These are phyloP conservation scores for Tricholoma matsutake DNA, from an alignment of 768 basidiomycete genomes.

Conservation along the genomic window DNA sequence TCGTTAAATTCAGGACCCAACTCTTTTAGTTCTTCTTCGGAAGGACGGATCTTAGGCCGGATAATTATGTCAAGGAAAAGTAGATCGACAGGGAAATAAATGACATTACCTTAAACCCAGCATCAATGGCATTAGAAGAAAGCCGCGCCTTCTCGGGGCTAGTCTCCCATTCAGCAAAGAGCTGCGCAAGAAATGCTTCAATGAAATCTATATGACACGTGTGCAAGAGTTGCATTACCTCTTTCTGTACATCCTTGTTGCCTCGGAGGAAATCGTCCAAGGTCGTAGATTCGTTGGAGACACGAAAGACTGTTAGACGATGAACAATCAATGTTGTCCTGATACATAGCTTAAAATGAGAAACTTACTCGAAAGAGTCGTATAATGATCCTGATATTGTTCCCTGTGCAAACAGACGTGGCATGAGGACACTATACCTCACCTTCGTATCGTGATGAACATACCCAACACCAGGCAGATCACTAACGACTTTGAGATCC, in stretches of 20 bases:
- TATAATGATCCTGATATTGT: constrained; percentile 75
- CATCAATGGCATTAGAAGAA: constrained; percentile 71
- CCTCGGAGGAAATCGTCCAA: constrained; percentile 71
- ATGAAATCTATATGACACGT: neutral
- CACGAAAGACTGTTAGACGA: constrained; percentile 51
- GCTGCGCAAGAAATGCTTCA: constrained; percentile 21
- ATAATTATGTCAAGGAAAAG: neutral
- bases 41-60: constrained; percentile 58
- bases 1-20: constrained; percentile 77
- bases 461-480: constrained; percentile 68
- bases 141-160: constrained; percentile 67
- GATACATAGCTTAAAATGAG: neutral
- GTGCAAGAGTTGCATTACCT: constrained; percentile 33
- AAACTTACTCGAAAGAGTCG: constrained; percentile 55
- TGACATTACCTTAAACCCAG: constrained; percentile 59
- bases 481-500: constrained; percentile 60
- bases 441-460: constrained; percentile 15
- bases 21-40: constrained; percentile 65
- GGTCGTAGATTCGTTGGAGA: constrained; percentile 60
- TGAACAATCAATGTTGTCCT: neutral
- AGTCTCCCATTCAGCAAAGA: constrained; percentile 63
- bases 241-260: constrained; percentile 52
- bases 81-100: neutral
- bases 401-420: constrained; percentile 37
- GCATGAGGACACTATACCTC: neutral